Evolutionary conservation across 805 yeast species (phyloP).

Genomic region (Candida patagonica): DNA sequence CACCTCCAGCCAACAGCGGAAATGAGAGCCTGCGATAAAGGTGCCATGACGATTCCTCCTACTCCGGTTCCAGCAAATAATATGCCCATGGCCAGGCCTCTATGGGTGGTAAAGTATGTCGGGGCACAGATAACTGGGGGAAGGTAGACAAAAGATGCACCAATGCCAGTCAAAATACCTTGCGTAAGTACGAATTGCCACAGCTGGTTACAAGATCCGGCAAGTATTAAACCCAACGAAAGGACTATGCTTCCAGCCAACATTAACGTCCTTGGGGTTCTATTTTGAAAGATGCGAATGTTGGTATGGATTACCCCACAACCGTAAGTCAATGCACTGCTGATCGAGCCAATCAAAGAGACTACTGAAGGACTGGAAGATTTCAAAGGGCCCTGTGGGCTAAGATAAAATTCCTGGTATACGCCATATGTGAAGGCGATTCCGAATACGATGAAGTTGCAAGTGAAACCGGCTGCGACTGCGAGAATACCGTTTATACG

Average conservation of each 20-base stretch:
- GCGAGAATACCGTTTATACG: too few species aligned
- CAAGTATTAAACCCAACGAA: slow-evolving; percentile 11
- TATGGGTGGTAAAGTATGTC: slow-evolving; percentile 14
- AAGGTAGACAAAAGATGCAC: slow-evolving; percentile 13
- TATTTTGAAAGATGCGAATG: slow-evolving; percentile 1
- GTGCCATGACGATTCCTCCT: slow-evolving; percentile 19
- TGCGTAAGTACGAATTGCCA: slow-evolving; percentile 18
- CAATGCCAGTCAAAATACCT: slow-evolving; percentile 15
- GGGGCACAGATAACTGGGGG: slow-evolving; percentile 19
- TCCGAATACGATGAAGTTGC: slow-evolving; percentile 16
- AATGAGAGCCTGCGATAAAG: slow-evolving; percentile 10
- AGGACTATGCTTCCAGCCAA: slow-evolving; percentile 8
- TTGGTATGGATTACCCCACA: slow-evolving; percentile 7
- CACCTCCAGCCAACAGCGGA: slow-evolving; percentile 14
- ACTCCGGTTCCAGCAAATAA: slow-evolving; percentile 20
- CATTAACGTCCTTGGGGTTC: slow-evolving; percentile 7
- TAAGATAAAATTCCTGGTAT: slow-evolving; percentile 15
- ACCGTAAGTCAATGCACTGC: slow-evolving; percentile 13
- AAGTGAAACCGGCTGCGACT: slow-evolving; percentile 14
- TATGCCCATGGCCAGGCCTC: slow-evolving; percentile 22
- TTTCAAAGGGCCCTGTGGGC: slow-evolving; percentile 12
- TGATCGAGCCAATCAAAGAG: slow-evolving; percentile 16
- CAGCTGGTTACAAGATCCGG: slow-evolving; percentile 7
- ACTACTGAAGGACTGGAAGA: slow-evolving; percentile 9
- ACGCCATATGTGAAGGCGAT: slow-evolving; percentile 18